Evolutionary conservation across 1,139 yeast genomes (phyloP), one percentile per base, ranked within the genome.

Genomic region (Sugiyamaella pinicola): DNA sequence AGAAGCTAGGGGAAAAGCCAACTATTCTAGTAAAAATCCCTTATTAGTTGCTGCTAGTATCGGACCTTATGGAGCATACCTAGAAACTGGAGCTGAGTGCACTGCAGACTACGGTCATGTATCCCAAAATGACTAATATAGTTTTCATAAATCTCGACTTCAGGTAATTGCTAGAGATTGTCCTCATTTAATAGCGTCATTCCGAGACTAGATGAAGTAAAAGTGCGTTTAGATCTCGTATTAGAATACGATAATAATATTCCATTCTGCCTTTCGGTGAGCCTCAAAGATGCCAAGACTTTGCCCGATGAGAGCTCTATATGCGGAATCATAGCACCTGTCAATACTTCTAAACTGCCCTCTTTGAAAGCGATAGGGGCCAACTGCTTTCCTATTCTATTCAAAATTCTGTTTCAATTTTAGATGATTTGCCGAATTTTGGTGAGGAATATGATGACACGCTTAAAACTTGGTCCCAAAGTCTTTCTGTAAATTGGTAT

Each of bases 41-140:
- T 61, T 54, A 43, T n/a, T 38, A 22, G 74, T 83, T 4, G 79
- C 79, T 8, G 90, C 84, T 0, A 80, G 86, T 8, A 65, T 84
- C n/a, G 93, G 91, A 0, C 89, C 93, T 0, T 85, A 80, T 63
- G 91, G 90, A 1, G 84, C 88, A 0, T 81, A 67, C 57, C 65
- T 84, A 39, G 81, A 84, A 22, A 76, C 82, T 58, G 90, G 90
- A 0, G 74, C 83, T 1, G 93, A 85, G 61, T 85, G 83, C 62
- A 81, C 84, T 2, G 91, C 91, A 0, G 72, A 77, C 33, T 85
- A 85, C 61, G 70, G 68, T 13, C 70, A 64, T 6, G 65, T 68
- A 0, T 55, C 68, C 1, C 61, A 62, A 22, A 65, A 63, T 1
- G 68, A 68, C 8, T 63, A 84, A 51, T 62, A 59, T 4, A 64